These are phyloP conservation scores for Nicotiana sylvestris DNA, from an alignment of 257 asterid species.

Conservation along the genomic window DNA sequence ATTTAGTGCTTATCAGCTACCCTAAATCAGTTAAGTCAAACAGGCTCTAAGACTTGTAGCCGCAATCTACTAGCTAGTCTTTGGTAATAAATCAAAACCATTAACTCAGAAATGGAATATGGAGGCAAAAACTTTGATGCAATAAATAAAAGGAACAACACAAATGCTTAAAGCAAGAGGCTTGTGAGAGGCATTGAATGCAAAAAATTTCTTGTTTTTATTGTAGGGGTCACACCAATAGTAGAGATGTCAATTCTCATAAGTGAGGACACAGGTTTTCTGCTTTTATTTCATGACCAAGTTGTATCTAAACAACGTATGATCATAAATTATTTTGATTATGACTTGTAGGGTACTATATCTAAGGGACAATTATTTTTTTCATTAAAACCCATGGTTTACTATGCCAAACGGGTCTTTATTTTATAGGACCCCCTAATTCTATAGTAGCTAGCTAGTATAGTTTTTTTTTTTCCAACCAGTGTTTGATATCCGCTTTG, in stretches of 20 bases:
- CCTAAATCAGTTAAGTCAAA: no score
- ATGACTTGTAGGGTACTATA: slow-evolving; percentile 3
- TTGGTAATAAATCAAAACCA: not conserved
- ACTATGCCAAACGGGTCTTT: not conserved
- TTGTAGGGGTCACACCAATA: slow-evolving; percentile 13
- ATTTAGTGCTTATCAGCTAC: no score
- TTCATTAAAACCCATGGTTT: not conserved
- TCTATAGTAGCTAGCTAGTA: no score
- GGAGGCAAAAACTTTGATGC: not conserved
- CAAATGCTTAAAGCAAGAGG: not conserved
- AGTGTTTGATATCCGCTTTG: no score
- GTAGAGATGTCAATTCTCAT: slow-evolving; percentile 12
- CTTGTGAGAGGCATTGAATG: slow-evolving; percentile 12
- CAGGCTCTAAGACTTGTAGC: not conserved
- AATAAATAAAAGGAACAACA: slow-evolving; percentile 4
- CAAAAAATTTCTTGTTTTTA: not conserved
- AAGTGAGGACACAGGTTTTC: slow-evolving; percentile 18
- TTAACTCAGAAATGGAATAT: not conserved
- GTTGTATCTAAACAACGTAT: not conserved
- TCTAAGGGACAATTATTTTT: not conserved
- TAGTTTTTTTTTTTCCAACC: no score
- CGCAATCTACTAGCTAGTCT: not conserved
- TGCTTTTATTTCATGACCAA: not conserved
- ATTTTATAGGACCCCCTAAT: not conserved
- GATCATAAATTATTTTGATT: not conserved